A percentile compares a stretch with the other conserved stretches of the same genome.
These are phyloP conservation scores for Cercospora sp. DNA, from an alignment of 2,329 filamentous ascomycete species.

Conservation along the genomic window DNA sequence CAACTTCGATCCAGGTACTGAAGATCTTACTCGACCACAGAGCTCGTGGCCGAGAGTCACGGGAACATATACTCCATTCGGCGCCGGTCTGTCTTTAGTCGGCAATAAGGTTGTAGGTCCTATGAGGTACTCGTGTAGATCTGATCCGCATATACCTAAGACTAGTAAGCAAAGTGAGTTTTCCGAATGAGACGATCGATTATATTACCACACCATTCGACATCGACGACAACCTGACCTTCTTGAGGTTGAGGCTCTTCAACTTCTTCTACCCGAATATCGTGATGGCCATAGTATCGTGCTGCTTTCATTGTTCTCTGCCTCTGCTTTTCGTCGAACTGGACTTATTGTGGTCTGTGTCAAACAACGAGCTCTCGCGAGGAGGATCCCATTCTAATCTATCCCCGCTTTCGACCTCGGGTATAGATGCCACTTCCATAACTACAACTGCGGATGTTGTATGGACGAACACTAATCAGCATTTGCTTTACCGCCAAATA, in stretches of 20 bases:
- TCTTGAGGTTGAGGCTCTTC: conserved; percentile 26
- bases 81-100: conserved; percentile 15
- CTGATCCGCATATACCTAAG: conserved; percentile 32
- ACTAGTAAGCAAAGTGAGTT: not conserved
- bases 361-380: not conserved
- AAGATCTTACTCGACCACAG: conserved; percentile 26
- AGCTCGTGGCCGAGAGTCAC: conserved; percentile 30
- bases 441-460: not conserved
- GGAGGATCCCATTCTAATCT: not conserved
- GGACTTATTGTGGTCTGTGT: not conserved
- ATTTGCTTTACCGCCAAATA: not conserved
- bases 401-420: not conserved
- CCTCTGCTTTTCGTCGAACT: conserved; percentile 14
- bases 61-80: conserved; percentile 16
- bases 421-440: not conserved
- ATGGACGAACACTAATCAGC: not conserved
- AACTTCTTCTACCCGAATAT: conserved; percentile 34
- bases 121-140: conserved; percentile 27
- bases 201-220: conserved; percentile 30
- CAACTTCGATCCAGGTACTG: conserved; percentile 21
- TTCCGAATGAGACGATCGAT: not conserved
- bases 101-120: conserved; percentile 21
- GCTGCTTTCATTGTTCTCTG: conserved; percentile 31
- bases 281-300: conserved; percentile 30
- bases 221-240: conserved; percentile 29